Base-by-base conservation (phyloP, 441 rosid species). In the Syzygium malaccense region DNA sequence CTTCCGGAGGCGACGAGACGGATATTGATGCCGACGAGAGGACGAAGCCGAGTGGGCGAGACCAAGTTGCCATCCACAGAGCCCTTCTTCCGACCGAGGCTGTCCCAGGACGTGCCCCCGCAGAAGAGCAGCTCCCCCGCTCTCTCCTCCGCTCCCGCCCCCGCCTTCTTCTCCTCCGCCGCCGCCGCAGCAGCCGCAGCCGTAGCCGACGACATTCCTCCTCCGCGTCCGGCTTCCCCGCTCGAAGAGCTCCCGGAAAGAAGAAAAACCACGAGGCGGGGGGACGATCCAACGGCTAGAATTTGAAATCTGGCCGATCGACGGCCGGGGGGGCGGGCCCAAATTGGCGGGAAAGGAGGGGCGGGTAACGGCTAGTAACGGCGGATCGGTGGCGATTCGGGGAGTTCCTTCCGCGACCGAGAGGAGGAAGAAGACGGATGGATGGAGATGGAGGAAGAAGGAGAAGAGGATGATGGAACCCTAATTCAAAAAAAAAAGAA, bases 111-210 rank as follows among this genome's bases (percentile, higher is more conserved):
- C 51, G 99, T 96, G 85, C 93, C 95, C 20, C 99, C 99, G 84
- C 99, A 98, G 91, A 97, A 96, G 93, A 98, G 91, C 9, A 97
- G 92, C 93, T 98, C 99, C 20, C 99, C 99, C 85, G 96, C 98
- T 87, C 94, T 92, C 93, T 92, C 98, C 91, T 86, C 92, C 48
- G 88, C 87, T 28, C 25, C 87, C 51, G 10, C 19, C 87, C 8
- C 87, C 62, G 55, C 86, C 86, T 55, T 87, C 92, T 88, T 92
- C 62, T 87, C 92, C 89, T 89, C 85, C 87, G 49, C 87, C 92
- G 89, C 92, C 66, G 88, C 92, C 89, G 88, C 96, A 89, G 91
- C 93, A 57, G 90, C 93, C 78, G 87, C 91, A 37, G 89, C 90
- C 86, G 48, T 2, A 45, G 48, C 48, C 48, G 48, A 45, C 48